Conservation (phyloP, 1,284 basidiomycete species). For the Golubevia pallescens region DNA sequence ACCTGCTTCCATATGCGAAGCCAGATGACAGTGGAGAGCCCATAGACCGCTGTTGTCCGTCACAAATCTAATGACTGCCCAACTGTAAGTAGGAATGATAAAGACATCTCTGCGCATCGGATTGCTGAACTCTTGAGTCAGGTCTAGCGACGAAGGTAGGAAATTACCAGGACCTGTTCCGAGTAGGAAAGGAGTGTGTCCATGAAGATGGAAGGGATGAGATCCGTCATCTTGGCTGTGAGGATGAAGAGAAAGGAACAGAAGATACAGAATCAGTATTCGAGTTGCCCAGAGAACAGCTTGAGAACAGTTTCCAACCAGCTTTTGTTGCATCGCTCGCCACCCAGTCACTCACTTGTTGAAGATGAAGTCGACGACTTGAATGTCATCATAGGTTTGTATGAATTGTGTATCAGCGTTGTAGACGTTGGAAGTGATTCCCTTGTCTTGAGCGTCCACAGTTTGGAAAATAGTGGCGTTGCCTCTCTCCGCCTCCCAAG, state of each 20-base stretch:
- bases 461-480: conserved; percentile 6
- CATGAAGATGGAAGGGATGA: conserved; percentile 55
- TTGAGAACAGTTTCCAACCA: no score
- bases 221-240: conserved; percentile 25
- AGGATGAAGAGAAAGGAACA: conserved; percentile 5
- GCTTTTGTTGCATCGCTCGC: no score
- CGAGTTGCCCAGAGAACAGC: no score
- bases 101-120: conserved; percentile 5
- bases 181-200: conserved; percentile 2
- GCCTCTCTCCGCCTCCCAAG: conserved; percentile 16
- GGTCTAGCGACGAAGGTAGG: background rate
- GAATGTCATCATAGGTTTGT: conserved; percentile 13
- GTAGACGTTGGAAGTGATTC: background rate
- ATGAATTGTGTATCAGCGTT: conserved; percentile 22
- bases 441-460: background rate
- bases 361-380: conserved; percentile 34
- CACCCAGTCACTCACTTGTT: conserved; percentile 17
- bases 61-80: background rate
- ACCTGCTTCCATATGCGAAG: conserved; percentile 17
- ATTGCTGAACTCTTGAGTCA: conserved; percentile 1
- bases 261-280: no score
- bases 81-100: background rate
- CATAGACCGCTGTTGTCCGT: conserved; percentile 7
- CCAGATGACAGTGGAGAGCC: conserved; percentile 35
- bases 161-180: background rate